Percentiles rank a stretch among this genome's conserved stretches.
phyloP scores from a whole-genome alignment of 257 asterid genomes.

The Avicennia marina region DNA sequence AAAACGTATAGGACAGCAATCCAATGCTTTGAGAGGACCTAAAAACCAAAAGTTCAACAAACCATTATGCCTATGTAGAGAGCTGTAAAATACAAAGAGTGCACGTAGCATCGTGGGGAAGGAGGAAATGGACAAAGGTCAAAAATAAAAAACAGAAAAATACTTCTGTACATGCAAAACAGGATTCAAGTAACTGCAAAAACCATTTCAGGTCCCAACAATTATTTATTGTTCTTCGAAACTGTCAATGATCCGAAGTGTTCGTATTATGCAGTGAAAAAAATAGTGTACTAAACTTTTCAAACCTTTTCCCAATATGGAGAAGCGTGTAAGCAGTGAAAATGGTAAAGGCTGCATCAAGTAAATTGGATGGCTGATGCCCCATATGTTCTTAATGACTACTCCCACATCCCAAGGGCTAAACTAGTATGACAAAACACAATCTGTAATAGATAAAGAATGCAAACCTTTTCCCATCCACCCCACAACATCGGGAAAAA shows the following conservation, averaged over 20 bases:
- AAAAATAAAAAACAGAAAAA: not conserved
- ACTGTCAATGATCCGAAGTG: no score
- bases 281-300: not conserved
- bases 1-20: constrained; percentile 74
- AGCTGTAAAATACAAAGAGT: constrained; percentile 7
- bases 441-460: constrained; percentile 10
- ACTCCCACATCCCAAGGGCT: constrained; percentile 6
- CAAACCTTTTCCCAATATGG: not conserved
- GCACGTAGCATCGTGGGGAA: not conserved
- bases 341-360: not conserved
- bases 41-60: constrained; percentile 17
- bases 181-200: not conserved
- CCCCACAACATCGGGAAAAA: constrained; percentile 70
- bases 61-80: not conserved
- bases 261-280: not conserved
- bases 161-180: not conserved
- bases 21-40: constrained; percentile 90
- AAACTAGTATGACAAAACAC: constrained; percentile 7
- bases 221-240: no score
- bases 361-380: not conserved
- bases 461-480: constrained; percentile 58
- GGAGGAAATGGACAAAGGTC: not conserved
- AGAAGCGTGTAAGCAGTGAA: not conserved
- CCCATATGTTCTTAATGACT: not conserved
- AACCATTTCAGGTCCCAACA: not conserved